These are phyloP conservation scores for Pistacia atlantica DNA, from an alignment of 345 rosid species.

Conservation along the genomic window DNA sequence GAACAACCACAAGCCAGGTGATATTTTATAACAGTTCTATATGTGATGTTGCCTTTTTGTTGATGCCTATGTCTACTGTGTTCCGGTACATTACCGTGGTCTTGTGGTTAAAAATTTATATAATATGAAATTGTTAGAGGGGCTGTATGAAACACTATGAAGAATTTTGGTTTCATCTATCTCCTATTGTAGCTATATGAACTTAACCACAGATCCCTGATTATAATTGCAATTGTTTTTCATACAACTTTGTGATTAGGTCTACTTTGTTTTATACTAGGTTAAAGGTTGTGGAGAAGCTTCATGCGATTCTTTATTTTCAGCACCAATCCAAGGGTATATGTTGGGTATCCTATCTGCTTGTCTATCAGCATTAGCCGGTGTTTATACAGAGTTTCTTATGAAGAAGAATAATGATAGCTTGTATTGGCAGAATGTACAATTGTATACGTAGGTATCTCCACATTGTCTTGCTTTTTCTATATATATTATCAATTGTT, in stretches of 20 bases:
- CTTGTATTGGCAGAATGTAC: conserved; percentile 94
- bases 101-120: not conserved
- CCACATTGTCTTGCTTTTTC: conserved; percentile 9
- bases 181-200: not conserved
- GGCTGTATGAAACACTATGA: not conserved
- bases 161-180: not conserved
- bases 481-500: not conserved
- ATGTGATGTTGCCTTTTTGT: not conserved
- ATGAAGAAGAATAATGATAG: conserved; percentile 96
- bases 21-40: not conserved
- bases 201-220: not conserved
- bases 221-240: not conserved
- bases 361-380: conserved; percentile 89
- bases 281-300: conserved; percentile 90
- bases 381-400: conserved; percentile 93
- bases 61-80: not conserved
- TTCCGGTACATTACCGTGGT: not conserved
- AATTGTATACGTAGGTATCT: conserved; percentile 90
- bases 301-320: conserved; percentile 80
- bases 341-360: conserved; percentile 85
- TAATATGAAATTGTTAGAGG: not conserved
- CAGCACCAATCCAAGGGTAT: conserved; percentile 92
- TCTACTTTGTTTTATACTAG: conserved; percentile 34
- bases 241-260: not conserved
- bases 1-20: conserved; percentile 95